A percentile compares a stretch with the other conserved stretches of the same genome.
phyloP scores from a whole-genome alignment of 2,329 filamentous ascomycete genomes.

The Pseudocercospora musae region DNA sequence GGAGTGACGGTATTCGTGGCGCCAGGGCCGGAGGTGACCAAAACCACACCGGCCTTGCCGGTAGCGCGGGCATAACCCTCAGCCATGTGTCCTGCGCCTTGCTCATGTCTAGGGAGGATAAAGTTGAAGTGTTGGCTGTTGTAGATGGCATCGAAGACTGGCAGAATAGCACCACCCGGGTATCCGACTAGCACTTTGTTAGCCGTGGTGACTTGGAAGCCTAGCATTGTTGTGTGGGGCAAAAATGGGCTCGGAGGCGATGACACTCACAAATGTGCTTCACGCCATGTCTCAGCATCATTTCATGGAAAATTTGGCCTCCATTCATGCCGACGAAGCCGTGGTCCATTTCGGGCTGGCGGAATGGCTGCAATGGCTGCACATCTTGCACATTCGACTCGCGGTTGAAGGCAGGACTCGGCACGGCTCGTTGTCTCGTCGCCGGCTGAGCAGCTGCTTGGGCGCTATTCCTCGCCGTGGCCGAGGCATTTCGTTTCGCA shows the following conservation, averaged over 20 bases:
- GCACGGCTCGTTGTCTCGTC: constrained; percentile 39
- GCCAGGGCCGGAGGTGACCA: constrained; percentile 94
- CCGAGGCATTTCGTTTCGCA: constrained; percentile 36
- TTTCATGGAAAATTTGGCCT: constrained; percentile 97
- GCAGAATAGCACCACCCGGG: constrained; percentile 91
- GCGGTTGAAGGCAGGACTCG: constrained; percentile 51
- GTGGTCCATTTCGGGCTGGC: constrained; percentile 51
- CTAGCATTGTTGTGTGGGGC: neutral
- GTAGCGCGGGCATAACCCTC: constrained; percentile 93
- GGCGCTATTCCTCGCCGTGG: constrained; percentile 44
- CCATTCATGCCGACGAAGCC: constrained; percentile 89
- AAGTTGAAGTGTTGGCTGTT: constrained; percentile 97
- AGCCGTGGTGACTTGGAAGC: constrained; percentile 11
- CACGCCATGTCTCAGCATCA: constrained; percentile 91
- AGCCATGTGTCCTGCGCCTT: constrained; percentile 98
- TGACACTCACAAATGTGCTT: constrained; percentile 82
- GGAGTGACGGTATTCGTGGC: constrained; percentile 96
- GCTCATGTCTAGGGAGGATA: constrained; percentile 90
- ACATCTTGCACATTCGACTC: constrained; percentile 40
- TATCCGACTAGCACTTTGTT: constrained; percentile 55
- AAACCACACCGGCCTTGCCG: constrained; percentile 89
- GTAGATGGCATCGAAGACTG: constrained; percentile 98
- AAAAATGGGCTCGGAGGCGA: neutral
- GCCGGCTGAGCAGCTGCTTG: constrained; percentile 38
- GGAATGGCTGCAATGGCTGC: constrained; percentile 47